Evolutionary conservation across 2,329 filamentous ascomycete species (phyloP).

Genomic region (Meredithiella fracta): DNA sequence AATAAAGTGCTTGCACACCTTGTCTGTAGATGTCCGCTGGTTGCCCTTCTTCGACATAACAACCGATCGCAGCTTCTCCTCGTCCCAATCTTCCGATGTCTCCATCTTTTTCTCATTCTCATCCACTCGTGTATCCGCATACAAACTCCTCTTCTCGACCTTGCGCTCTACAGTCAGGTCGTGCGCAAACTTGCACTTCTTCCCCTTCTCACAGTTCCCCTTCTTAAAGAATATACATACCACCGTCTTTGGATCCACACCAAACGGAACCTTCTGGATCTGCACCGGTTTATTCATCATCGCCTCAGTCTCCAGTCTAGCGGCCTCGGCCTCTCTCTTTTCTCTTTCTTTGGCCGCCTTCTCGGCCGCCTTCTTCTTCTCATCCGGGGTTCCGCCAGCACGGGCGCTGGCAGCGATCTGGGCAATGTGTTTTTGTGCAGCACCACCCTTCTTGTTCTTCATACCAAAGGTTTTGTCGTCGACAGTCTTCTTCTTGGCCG

Average conservation of each 20-base stretch:
- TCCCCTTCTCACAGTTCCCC: conserved; percentile 90
- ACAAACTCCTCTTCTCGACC: conserved; percentile 79
- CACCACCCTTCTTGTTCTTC: conserved; percentile 98
- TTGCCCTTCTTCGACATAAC: conserved; percentile 95
- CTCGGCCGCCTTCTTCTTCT: conserved; percentile 63
- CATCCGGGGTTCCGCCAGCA: conserved; percentile 62
- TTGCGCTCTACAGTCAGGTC: conserved; percentile 80
- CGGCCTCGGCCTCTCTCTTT: conserved; percentile 77
- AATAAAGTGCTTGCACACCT: conserved; percentile 98
- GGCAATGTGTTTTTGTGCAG: conserved; percentile 78
- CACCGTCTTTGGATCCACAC: conserved; percentile 94
- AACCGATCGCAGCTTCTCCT: conserved; percentile 82
- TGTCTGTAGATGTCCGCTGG: conserved; percentile 85
- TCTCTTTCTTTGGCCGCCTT: conserved; percentile 59
- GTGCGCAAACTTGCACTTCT: conserved; percentile 96
- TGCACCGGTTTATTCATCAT: conserved; percentile 85
- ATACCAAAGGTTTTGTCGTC: conserved; percentile 98
- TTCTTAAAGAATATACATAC: conserved; percentile 96
- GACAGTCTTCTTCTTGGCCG: conserved; percentile 50
- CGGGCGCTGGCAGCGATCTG: conserved; percentile 61
- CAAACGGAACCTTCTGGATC: conserved; percentile 94
- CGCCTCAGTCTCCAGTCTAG: conserved; percentile 61
- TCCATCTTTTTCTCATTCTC: conserved; percentile 68
- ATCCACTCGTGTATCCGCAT: conserved; percentile 62
- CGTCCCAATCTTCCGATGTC: conserved; percentile 93